These are phyloP conservation scores for Cyclotella cryptica DNA, from an alignment of 108 stramenopile genomes.

Conservation along the genomic window DNA sequence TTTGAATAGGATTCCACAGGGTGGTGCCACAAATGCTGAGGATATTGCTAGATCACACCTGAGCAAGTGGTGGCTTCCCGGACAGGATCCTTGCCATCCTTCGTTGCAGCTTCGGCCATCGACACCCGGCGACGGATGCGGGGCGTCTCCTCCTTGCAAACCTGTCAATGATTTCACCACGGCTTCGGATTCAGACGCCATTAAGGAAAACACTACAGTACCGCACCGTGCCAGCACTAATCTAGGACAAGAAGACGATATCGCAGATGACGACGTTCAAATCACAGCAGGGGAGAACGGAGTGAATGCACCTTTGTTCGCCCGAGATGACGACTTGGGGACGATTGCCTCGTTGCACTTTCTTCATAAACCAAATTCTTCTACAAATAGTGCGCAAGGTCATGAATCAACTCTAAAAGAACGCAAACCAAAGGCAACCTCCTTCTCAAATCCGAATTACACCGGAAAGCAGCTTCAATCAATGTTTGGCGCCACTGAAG, in stretches of 20 bases:
- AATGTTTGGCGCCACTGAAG: slow-evolving; percentile 17
- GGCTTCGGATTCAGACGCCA: background rate
- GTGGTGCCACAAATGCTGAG: slow-evolving; percentile 30
- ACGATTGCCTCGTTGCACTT: background rate
- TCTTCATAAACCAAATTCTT: background rate
- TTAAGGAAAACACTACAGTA: background rate
- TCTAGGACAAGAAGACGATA: slow-evolving; percentile 14
- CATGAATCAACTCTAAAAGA: background rate
- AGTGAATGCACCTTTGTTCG: slow-evolving; percentile 35
- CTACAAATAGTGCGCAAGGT: background rate
- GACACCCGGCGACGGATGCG: no score
- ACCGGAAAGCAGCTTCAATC: background rate
- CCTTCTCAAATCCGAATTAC: background rate
- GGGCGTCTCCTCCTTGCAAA: background rate
- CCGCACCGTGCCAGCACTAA: background rate
- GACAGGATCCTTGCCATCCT: slow-evolving; percentile 44
- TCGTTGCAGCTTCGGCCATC: slow-evolving; percentile 12
- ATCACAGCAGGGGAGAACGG: slow-evolving; percentile 6
- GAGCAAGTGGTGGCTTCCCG: slow-evolving; percentile 51
- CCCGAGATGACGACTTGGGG: slow-evolving; percentile 42
- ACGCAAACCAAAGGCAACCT: background rate
- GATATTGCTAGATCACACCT: slow-evolving; percentile 29
- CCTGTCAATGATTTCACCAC: background rate
- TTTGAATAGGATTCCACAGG: slow-evolving; percentile 17
- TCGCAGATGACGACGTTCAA: background rate